Conservation (phyloP, 345 rosid species). For the Isatis tinctoria region DNA sequence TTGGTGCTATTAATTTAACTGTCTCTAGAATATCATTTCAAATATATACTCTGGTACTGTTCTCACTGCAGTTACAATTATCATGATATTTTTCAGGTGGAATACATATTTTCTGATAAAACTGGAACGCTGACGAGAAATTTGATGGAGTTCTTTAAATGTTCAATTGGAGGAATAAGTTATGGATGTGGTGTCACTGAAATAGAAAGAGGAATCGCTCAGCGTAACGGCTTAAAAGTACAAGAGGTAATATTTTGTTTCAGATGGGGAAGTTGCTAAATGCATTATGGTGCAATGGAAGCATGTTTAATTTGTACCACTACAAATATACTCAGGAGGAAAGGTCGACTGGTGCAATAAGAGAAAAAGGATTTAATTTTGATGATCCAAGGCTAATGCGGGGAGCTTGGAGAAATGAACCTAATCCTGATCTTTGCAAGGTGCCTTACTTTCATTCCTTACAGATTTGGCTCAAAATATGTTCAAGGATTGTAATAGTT, state of each 20-base stretch:
- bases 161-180: slow-evolving; percentile 93
- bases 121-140: slow-evolving; percentile 99
- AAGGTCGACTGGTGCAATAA: slow-evolving; percentile 44
- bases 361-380: slow-evolving; percentile 94
- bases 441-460: slow-evolving; percentile 37
- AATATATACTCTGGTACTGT: background rate
- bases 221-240: slow-evolving; percentile 62
- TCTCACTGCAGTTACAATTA: slow-evolving; percentile 7
- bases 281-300: slow-evolving; percentile 18
- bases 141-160: slow-evolving; percentile 98
- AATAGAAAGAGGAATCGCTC: slow-evolving; percentile 78
- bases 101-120: slow-evolving; percentile 96
- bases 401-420: slow-evolving; percentile 98
- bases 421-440: slow-evolving; percentile 91
- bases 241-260: slow-evolving; percentile 52
- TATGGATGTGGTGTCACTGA: slow-evolving; percentile 96
- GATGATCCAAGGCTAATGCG: slow-evolving; percentile 86
- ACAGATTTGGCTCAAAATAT: background rate
- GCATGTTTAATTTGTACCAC: slow-evolving; percentile 10
- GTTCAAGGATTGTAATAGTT: slow-evolving; percentile 2
- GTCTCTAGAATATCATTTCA: background rate
- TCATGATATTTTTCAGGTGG: slow-evolving; percentile 58
- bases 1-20: background rate
- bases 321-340: slow-evolving; percentile 40
- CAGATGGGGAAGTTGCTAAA: slow-evolving; percentile 10